Evolutionary conservation across 2,329 filamentous ascomycete genomes (phyloP), one percentile per base, ranked within the genome.

Genomic region (Colletotrichum spinosum): DNA sequence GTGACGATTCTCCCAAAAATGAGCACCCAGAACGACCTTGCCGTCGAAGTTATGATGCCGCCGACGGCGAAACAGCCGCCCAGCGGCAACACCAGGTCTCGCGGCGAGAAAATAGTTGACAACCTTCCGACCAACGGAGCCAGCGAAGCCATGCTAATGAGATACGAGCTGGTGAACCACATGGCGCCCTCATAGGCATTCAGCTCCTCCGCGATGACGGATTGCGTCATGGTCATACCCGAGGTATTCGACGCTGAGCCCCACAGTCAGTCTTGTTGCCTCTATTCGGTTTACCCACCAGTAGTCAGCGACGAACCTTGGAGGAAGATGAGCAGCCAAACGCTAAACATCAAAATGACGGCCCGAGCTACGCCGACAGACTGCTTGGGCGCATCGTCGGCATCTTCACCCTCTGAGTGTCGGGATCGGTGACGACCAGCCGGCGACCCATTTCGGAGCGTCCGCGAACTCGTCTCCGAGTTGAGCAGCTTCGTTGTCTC

Each of bases 91-190:
- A 94, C 84, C 72, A 92, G 90, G 25, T 81, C 72, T 33, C 90
- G 83, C 0, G 92, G 87, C 0, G 90, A 87, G 76, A 97, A 95
- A 33, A 96, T 88, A 70, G 89, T 88, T 50, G 89, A 88, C 1
- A 97, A 80, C 15, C 92, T 88, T 7, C 92, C 92, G 44, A 87
- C 84, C 2, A 97, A 76, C 0, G 93, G 92, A 0, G 90, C 86
- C 11, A 92, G 77, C 11, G 83, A 84, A 35, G 85, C 92, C 85
- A 83, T 82, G 70, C 80, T 75, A 67, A 87, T 83, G 52, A 96
- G 82, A 74, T 93, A 97, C 2, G 90, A 84, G 38, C 91, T 92
- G 8, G 91, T 93, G 74, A 96, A 93, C 92, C 92, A 97, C 76
- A 88, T 91, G 41, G 88, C 89, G 60, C 88, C 81, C 60, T 89